Conservation (phyloP, 2,329 filamentous ascomycete species). For the Colletotrichum scovillei region DNA sequence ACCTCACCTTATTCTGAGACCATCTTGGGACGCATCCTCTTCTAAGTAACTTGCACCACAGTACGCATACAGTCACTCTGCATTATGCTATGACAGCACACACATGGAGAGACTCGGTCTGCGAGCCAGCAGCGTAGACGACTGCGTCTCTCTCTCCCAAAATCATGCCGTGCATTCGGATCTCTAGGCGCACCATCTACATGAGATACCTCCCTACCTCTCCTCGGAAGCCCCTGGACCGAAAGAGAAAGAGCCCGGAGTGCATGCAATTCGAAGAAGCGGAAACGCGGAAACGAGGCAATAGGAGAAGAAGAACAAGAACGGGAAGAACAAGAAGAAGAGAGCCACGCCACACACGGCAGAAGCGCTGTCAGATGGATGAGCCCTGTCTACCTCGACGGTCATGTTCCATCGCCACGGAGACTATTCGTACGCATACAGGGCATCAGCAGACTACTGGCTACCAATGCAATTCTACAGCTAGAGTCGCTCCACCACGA, state of each 20-base stretch:
- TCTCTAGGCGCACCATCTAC: background rate
- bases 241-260: background rate
- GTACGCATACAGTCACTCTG: background rate
- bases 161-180: background rate
- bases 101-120: background rate
- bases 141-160: background rate
- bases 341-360: background rate
- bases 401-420: background rate
- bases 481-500: background rate
- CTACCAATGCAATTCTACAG: background rate
- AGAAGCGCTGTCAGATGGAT: background rate
- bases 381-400: background rate
- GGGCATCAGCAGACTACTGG: background rate
- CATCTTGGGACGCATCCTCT: background rate
- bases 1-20: background rate
- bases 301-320: background rate
- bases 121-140: background rate
- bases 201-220: background rate
- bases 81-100: background rate
- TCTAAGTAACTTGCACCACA: background rate
- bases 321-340: background rate
- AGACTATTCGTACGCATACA: background rate
- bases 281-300: background rate
- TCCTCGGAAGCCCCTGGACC: background rate
- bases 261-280: background rate